Conservation (phyloP, 345 rosid species). For the Limnanthes douglasii region DNA sequence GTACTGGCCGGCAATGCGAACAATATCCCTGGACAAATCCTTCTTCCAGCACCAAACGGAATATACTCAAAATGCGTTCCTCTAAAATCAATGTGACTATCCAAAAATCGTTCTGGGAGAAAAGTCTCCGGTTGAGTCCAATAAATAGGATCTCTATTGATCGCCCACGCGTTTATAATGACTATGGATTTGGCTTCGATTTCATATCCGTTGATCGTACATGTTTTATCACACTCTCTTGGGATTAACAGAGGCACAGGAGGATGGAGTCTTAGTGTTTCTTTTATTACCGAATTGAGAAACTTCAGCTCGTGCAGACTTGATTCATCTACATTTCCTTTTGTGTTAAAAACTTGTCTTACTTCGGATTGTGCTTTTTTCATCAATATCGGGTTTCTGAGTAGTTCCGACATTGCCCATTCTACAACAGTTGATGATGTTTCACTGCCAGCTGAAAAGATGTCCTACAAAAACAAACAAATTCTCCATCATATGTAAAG, state of each 20-base stretch:
- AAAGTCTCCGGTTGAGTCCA: slow-evolving; percentile 21
- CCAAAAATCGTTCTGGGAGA: slow-evolving; percentile 13
- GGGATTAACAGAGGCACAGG: slow-evolving; percentile 11
- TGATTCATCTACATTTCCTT: slow-evolving; percentile 10
- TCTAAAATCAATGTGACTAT: slow-evolving; percentile 6
- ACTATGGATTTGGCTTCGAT: slow-evolving; percentile 12
- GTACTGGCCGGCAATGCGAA: slow-evolving; percentile 8
- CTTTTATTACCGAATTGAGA: slow-evolving; percentile 12
- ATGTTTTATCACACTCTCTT: slow-evolving; percentile 6
- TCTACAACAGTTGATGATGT: slow-evolving; percentile 12
- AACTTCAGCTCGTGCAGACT: slow-evolving; percentile 6
- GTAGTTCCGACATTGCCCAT: slow-evolving; percentile 18
- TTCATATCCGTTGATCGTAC: slow-evolving; percentile 10
- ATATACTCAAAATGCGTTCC: slow-evolving; percentile 9
- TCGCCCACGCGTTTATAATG: slow-evolving; percentile 19
- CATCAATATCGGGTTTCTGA: slow-evolving; percentile 9
- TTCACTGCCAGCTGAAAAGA: slow-evolving; percentile 9
- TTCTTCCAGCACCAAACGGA: slow-evolving; percentile 19
- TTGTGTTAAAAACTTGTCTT: slow-evolving; percentile 6
- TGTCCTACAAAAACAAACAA: neutral
- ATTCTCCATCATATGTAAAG: neutral
- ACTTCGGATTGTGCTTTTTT: slow-evolving; percentile 13
- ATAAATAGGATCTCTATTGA: slow-evolving; percentile 17
- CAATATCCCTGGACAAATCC: slow-evolving; percentile 15
- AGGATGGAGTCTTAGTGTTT: slow-evolving; percentile 14